Conservation (phyloP, 768 basidiomycete species). For the Collybia nuda region DNA sequence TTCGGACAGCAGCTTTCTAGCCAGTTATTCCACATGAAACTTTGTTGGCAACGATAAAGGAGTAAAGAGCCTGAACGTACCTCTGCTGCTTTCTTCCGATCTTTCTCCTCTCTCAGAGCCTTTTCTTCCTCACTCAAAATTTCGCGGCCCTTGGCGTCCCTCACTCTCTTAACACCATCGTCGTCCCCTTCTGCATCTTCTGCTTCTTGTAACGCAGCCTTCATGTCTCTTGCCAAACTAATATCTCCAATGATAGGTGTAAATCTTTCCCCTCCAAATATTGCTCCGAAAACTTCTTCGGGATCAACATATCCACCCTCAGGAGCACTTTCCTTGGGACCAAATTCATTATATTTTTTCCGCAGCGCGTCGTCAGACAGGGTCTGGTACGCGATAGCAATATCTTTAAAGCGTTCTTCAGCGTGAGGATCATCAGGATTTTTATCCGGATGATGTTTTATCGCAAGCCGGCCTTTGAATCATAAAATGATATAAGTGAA, state of each 20-base stretch:
- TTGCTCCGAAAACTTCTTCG: slow-evolving; percentile 75
- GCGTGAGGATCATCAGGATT: slow-evolving; percentile 85
- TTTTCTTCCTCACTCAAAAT: slow-evolving; percentile 70
- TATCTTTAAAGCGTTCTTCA: slow-evolving; percentile 87
- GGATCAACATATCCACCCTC: slow-evolving; percentile 90
- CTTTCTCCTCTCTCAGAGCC: slow-evolving; percentile 72
- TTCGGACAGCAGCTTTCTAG: slow-evolving; percentile 79
- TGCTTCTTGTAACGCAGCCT: slow-evolving; percentile 85
- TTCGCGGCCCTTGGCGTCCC: slow-evolving; percentile 52
- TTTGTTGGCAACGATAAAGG: not conserved
- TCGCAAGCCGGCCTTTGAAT: slow-evolving; percentile 71
- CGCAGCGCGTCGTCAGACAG: slow-evolving; percentile 76
- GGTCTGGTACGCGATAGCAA: slow-evolving; percentile 88
- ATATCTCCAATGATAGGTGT: slow-evolving; percentile 87
- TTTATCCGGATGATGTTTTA: slow-evolving; percentile 92
- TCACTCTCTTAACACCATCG: slow-evolving; percentile 51
- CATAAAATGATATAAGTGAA: not conserved
- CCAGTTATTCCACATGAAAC: slow-evolving; percentile 7
- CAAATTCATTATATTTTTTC: slow-evolving; percentile 90
- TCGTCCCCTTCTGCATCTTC: slow-evolving; percentile 65
- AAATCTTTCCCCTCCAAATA: slow-evolving; percentile 89
- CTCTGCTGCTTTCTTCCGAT: slow-evolving; percentile 65
- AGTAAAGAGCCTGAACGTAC: slow-evolving; percentile 33
- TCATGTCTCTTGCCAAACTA: slow-evolving; percentile 89
- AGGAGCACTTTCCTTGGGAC: slow-evolving; percentile 76